Conservation (phyloP, 106 monocot genomes). For the Dioscorea dumetorum region DNA sequence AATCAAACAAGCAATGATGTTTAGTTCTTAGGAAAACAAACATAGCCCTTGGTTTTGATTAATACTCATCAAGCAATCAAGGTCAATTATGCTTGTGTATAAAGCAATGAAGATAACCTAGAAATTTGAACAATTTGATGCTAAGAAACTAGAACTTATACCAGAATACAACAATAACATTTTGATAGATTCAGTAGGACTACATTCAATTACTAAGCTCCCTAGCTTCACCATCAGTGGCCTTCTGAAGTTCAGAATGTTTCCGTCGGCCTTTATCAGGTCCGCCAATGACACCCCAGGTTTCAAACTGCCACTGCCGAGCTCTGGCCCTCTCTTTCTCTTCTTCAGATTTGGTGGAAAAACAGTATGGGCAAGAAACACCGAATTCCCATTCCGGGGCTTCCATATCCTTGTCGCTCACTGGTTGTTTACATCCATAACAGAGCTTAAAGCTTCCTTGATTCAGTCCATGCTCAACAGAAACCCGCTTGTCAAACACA, state of each 20-base stretch:
- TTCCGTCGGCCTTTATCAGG: conserved; percentile 75
- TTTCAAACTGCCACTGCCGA: conserved; percentile 72
- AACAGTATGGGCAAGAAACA: conserved; percentile 83
- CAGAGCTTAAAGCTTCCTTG: conserved; percentile 92
- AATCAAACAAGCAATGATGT: too few relatives aligned
- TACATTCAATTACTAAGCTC: conserved; percentile 27
- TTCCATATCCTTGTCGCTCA: conserved; percentile 82
- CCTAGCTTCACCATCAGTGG: conserved; percentile 1
- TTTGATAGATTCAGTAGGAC: neutral
- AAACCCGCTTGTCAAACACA: conserved; percentile 92
- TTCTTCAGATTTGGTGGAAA: conserved; percentile 63
- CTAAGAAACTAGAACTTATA: neutral
- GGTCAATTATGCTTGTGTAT: too few relatives aligned
- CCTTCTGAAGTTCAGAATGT: conserved; percentile 9
- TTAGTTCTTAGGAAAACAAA: too few relatives aligned
- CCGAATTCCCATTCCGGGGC: conserved; percentile 68
- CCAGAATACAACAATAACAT: neutral
- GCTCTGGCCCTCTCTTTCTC: conserved; percentile 92
- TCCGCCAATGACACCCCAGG: conserved; percentile 84
- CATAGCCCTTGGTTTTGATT: too few relatives aligned
- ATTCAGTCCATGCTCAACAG: conserved; percentile 75
- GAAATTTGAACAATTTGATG: too few relatives aligned
- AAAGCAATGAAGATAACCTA: too few relatives aligned
- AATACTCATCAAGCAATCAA: too few relatives aligned
- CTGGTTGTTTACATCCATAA: conserved; percentile 87